These are phyloP conservation scores for Kwoniella shivajii DNA, from an alignment of 1,284 basidiomycete genomes.

Conservation along the genomic window DNA sequence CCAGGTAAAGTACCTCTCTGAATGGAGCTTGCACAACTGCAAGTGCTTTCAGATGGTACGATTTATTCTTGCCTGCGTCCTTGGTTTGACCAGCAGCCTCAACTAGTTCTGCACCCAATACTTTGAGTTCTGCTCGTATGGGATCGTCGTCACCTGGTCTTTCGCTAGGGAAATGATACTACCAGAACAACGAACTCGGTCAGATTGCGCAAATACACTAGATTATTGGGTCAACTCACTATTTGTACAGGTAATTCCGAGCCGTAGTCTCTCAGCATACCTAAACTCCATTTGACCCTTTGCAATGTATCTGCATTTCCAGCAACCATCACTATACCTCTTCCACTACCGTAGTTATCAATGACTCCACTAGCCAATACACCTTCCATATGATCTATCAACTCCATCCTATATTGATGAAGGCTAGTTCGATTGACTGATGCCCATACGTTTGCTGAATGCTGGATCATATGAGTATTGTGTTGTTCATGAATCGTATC, in stretches of 20 bases:
- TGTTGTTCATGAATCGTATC: slow-evolving; percentile 44
- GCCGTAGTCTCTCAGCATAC: slow-evolving; percentile 50
- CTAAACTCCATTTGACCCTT: slow-evolving; percentile 53
- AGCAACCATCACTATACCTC: slow-evolving; percentile 58
- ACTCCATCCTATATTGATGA: slow-evolving; percentile 42
- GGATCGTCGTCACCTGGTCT: slow-evolving; percentile 44
- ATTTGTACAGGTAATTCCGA: slow-evolving; percentile 53
- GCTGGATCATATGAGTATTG: slow-evolving; percentile 52
- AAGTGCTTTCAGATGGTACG: slow-evolving; percentile 57
- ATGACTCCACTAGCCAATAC: slow-evolving; percentile 27
- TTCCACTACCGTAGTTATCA: slow-evolving; percentile 37
- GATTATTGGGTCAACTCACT: slow-evolving; percentile 25
- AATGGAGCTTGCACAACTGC: slow-evolving; percentile 56
- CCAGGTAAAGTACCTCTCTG: slow-evolving; percentile 57
- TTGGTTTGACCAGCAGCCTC: slow-evolving; percentile 47
- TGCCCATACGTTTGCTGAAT: slow-evolving; percentile 49
- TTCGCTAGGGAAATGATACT: slow-evolving; percentile 56
- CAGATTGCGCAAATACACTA: slow-evolving; percentile 6
- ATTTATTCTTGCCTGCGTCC: slow-evolving; percentile 49
- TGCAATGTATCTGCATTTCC: slow-evolving; percentile 58
- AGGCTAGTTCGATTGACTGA: slow-evolving; percentile 46
- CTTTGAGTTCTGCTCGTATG: slow-evolving; percentile 42
- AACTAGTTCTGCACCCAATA: slow-evolving; percentile 52
- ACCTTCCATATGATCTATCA: slow-evolving; percentile 49
- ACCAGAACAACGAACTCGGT: neutral